These are phyloP conservation scores for Solanum appendiculatum DNA, from an alignment of 257 asterid species.

Conservation along the genomic window DNA sequence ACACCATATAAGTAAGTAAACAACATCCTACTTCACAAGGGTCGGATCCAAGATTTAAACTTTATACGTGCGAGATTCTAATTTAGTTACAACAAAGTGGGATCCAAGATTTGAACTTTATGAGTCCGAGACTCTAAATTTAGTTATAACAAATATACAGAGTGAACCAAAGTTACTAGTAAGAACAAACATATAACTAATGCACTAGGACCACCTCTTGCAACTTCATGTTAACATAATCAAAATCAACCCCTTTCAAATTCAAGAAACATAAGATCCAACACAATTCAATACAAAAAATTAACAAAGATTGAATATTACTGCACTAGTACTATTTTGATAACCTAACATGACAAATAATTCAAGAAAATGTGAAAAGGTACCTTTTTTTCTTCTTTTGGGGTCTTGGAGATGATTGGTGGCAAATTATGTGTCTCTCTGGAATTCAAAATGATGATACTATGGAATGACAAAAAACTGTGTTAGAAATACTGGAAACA, in stretches of 20 bases:
- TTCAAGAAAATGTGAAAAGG: not conserved
- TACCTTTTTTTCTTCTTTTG: not conserved
- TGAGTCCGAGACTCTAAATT: not conserved
- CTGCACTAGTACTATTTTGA: not conserved
- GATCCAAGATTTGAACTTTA: not conserved
- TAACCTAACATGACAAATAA: not conserved
- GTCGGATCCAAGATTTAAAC: not conserved
- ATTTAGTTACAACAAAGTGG: not conserved
- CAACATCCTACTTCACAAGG: not conserved
- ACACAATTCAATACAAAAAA: not conserved
- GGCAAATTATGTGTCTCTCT: not conserved
- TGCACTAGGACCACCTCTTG: not conserved
- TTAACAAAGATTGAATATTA: not conserved
- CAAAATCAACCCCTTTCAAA: not conserved
- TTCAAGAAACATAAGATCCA: constrained; percentile 3
- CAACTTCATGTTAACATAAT: not conserved
- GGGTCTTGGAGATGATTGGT: not conserved
- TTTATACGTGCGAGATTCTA: not conserved
- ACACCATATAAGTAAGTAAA: not conserved
- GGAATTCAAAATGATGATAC: not conserved
- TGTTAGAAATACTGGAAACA: not conserved
- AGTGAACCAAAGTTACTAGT: not conserved
- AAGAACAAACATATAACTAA: not conserved
- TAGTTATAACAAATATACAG: not conserved
- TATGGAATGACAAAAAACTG: not conserved